Conservation (phyloP, 108 stramenopile genomes). For the Nitzschia inconspicua region DNA sequence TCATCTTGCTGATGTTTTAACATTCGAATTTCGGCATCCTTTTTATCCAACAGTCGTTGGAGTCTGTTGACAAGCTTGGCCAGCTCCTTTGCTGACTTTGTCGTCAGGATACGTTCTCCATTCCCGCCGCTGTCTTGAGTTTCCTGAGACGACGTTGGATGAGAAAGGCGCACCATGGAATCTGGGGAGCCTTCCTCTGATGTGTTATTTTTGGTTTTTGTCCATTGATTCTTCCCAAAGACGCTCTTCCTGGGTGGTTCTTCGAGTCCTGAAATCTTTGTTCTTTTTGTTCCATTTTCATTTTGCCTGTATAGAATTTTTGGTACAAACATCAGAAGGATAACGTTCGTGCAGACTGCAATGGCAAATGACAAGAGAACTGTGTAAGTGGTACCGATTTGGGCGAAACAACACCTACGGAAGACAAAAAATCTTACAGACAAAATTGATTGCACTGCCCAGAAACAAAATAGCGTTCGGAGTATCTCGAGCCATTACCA, state of each 20-base stretch:
- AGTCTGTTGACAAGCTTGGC: background rate
- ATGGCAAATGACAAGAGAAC: too few relatives aligned
- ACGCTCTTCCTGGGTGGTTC: too few relatives aligned
- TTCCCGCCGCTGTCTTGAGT: background rate
- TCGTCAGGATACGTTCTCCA: conserved; percentile 5
- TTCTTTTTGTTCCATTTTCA: background rate
- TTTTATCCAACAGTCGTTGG: background rate
- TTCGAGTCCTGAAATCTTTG: too few relatives aligned
- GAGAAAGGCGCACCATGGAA: background rate
- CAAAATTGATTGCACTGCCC: conserved; percentile 21
- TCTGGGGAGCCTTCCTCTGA: too few relatives aligned
- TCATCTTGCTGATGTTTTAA: too few relatives aligned
- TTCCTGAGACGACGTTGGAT: background rate
- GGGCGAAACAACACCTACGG: background rate
- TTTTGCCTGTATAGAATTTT: conserved; percentile 9
- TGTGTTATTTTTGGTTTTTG: too few relatives aligned
- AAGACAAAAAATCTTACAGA: conserved; percentile 18
- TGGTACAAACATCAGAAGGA: conserved; percentile 18
- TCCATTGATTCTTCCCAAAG: too few relatives aligned
- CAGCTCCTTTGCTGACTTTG: background rate
- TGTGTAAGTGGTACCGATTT: conserved; percentile 11
- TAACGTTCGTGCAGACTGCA: conserved; percentile 5
- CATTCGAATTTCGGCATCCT: too few relatives aligned
- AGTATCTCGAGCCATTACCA: conserved; percentile 30
- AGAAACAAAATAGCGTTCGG: conserved; percentile 22